Percentiles rank a stretch among this genome's conserved stretches.
Conservation (phyloP, 352 stramenopile species). For the Phytophthora nicotianae region DNA sequence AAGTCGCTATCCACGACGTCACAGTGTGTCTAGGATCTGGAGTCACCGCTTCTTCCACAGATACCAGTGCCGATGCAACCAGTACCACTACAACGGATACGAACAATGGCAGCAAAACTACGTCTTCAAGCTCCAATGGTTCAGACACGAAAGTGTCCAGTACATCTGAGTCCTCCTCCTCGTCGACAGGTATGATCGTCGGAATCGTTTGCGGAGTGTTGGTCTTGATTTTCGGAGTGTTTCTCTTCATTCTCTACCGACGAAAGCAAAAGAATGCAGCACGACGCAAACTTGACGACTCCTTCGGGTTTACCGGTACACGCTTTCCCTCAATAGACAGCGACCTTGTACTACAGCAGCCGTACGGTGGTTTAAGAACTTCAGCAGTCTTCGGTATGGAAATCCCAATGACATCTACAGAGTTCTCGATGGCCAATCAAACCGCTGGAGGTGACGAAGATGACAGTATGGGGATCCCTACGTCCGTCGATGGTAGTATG, state of each 20-base stretch:
- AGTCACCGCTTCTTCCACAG: conserved; percentile 25
- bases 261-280: conserved; percentile 14
- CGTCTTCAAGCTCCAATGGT: conserved; percentile 16
- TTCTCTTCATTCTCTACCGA: conserved; percentile 25
- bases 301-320: conserved; percentile 17
- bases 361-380: conserved; percentile 20
- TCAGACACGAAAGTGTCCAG: conserved; percentile 13
- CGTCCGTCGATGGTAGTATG: conserved; percentile 20
- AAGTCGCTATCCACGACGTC: background rate
- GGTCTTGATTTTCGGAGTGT: conserved; percentile 13
- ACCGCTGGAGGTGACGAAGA: conserved; percentile 12
- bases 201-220: conserved; percentile 28
- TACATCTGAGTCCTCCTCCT: conserved; percentile 15
- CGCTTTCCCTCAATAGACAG: conserved; percentile 30
- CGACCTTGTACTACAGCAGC: conserved; percentile 26
- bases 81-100: conserved; percentile 20
- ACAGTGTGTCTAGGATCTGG: conserved; percentile 6
- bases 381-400: conserved; percentile 19
- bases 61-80: conserved; percentile 12
- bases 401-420: conserved; percentile 29
- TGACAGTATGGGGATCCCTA: conserved; percentile 24
- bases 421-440: conserved; percentile 25
- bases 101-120: conserved; percentile 4
- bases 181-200: conserved; percentile 27
- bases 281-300: conserved; percentile 14